Base-by-base conservation (phyloP, 106 monocot species). In the Hemerocallis citrina region DNA sequence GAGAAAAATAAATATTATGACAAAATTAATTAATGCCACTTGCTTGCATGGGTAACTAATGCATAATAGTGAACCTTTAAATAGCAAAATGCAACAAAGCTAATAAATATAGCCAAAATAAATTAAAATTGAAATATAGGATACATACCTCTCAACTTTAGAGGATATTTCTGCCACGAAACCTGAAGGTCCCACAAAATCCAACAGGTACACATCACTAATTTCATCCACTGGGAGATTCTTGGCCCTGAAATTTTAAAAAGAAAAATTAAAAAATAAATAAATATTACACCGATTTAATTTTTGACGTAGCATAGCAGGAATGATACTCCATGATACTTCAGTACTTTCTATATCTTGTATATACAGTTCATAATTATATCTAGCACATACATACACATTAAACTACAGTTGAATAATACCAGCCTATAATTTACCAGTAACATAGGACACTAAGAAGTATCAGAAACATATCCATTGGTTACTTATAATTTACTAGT, bases 181-280 rank as follows among this genome's bases (percentile, higher is more conserved):
- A 28, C 86, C 86, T 20, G 70, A 41, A 57, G 86, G 90, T 15
- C 95, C 95, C 9, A 74, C 71, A 74, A 90, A 96, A 77, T 96
- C 95, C 34, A 96, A 65, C 33, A 96, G 78, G 55, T 96, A 96
- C 17, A 84, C 83, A 44, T 90, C 87, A 39, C 68, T 71, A 34
- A 81, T 67, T 21, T 96, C 81, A 60, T 77, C 84, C 5, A 74
- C 41, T 27, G 74, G 81, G 51, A 96, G 78, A 58, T 38, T 59
- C 7, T 87, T 68, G 40, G 25, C 68, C 66, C 95, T 95, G 76
- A 59, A 59, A 31, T 29, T 49, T 3, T 7, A 49, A 49, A 48
- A 0, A 5, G 52, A 46, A 1, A 25, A 13, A 9, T 44, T 43
- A 33, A n/a, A 7, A 59, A 68, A 39, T n/a, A n/a, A 2, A 5